Base-by-base conservation (phyloP, 202 grass and related monocot species). In the Panicum virgatum region DNA sequence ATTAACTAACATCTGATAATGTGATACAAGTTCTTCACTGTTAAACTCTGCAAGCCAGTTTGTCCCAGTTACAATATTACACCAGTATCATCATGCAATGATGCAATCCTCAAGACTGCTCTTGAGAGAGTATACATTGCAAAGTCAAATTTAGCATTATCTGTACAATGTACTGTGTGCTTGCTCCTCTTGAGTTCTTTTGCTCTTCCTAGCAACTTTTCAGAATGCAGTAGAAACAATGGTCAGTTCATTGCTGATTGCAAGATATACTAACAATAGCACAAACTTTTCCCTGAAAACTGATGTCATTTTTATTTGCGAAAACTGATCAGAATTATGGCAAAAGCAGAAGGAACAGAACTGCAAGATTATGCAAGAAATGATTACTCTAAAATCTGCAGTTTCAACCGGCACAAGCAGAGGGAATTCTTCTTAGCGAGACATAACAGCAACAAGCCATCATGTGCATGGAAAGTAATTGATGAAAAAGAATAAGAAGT, bases 221-320 rank as follows among this genome's bases (percentile, higher is more conserved):
- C 56, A 65, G 19, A 54, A 52, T 45, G 63, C 23, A 58, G 22
- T 68, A 1, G 9, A 84, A 40, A 32, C 19, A 75, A 53, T 0
- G 19, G n/a, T 20, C 43, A 76, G 43, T 57, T 20, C 50, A 56
- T 5, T 61, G 37, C 19, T 68, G 79, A 27, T 44, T 43, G 30
- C 61, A 88, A 60, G 27, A 77, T 32, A 18, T 40, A 48, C 7
- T 73, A 56, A 39, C 7, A 27, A 36, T 66, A 73, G 40, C 72
- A 78, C 48, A 81, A 65, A 13, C 13, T 76, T 69, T 75, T n/a
- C 70, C 36, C 60, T 57, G 7, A 71, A 85, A 70, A 69, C 53
- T 13, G 39, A 79, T 37, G 3, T 34, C 3, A 34, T 34, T 34
- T 34, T 34, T 34, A 4, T 34, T 34, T 34, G 32, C 32, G 32